These are phyloP conservation scores for Sphaerulina populicola DNA, from an alignment of 2,329 filamentous ascomycete species.

Conservation along the genomic window DNA sequence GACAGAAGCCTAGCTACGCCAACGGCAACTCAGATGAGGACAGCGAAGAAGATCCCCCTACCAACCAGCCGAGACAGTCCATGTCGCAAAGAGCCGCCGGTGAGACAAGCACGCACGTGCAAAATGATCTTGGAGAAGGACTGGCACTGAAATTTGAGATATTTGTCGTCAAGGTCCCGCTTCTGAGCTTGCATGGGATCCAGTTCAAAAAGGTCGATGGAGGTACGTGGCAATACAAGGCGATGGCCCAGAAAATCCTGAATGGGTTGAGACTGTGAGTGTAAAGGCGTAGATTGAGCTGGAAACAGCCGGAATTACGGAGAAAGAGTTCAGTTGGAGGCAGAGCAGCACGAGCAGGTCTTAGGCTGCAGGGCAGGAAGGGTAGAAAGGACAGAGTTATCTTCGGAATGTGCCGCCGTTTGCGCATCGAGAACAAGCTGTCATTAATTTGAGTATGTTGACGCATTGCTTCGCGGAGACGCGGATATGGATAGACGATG, in stretches of 20 bases:
- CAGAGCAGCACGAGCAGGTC: neutral
- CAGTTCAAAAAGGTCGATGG: conserved; percentile 96
- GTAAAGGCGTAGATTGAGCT: neutral
- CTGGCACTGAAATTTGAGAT: conserved; percentile 89
- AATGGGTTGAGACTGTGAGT: conserved; percentile 67
- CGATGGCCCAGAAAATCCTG: conserved; percentile 93
- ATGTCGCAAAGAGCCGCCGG: conserved; percentile 48
- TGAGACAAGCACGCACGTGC: conserved; percentile 85
- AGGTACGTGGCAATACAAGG: conserved; percentile 97
- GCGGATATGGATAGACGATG: too few species aligned
- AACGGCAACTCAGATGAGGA: conserved; percentile 46
- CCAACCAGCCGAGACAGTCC: conserved; percentile 33
- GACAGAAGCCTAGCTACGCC: conserved; percentile 73
- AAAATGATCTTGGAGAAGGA: conserved; percentile 76
- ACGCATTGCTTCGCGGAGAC: neutral
- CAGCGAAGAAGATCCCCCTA: conserved; percentile 26
- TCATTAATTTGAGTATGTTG: neutral
- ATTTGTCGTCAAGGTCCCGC: conserved; percentile 91
- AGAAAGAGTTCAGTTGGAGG: too few species aligned
- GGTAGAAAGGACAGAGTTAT: neutral
- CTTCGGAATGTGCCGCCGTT: neutral
- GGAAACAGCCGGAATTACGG: neutral
- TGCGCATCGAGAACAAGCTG: neutral
- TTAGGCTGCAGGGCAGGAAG: neutral
- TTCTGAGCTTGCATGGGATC: conserved; percentile 86